A percentile compares a stretch with the other conserved stretches of the same genome.
phyloP scores from a whole-genome alignment of 2,329 filamentous ascomycete species.

The Didymella segeticola region DNA sequence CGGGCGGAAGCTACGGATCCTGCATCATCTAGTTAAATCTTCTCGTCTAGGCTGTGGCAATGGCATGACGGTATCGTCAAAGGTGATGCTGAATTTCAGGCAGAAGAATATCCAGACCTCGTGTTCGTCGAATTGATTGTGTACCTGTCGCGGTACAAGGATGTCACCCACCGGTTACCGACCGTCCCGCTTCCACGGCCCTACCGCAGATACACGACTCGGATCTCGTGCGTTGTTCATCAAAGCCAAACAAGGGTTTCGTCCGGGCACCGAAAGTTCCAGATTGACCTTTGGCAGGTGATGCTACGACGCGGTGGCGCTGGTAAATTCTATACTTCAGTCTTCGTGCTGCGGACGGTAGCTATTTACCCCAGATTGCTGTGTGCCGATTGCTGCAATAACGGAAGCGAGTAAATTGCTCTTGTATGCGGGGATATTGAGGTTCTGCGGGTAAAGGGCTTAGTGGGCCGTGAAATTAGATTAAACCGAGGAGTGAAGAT shows the following conservation, averaged over 20 bases:
- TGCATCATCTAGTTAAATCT: constrained; percentile 13
- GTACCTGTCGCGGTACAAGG: constrained; percentile 11
- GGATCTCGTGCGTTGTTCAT: constrained; percentile 13
- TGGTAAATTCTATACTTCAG: constrained; percentile 20
- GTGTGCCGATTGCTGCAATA: constrained; percentile 24
- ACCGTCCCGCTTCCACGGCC: constrained; percentile 2
- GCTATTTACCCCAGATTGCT: constrained; percentile 38
- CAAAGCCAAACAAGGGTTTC: constrained; percentile 20
- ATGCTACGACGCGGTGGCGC: constrained; percentile 27
- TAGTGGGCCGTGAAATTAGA: constrained; percentile 38
- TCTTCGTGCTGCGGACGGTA: constrained; percentile 35
- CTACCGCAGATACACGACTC: constrained; percentile 11
- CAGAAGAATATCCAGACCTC: constrained; percentile 13
- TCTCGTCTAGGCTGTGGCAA: constrained; percentile 6
- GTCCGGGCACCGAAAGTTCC: constrained; percentile 25
- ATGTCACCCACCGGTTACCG: constrained; percentile 15
- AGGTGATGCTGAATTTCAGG: constrained; percentile 9
- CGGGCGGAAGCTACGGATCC: constrained; percentile 23
- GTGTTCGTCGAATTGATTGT: constrained; percentile 17
- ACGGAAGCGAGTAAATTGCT: constrained; percentile 43
- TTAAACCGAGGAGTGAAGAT: constrained; percentile 44
- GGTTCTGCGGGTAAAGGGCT: constrained; percentile 23
- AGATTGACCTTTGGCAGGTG: constrained; percentile 27
- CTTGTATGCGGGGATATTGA: constrained; percentile 40
- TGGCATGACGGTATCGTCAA: neutral